Evolutionary conservation across 164 flowering plant genomes (phyloP).

Genomic region (Vitis amurensis): DNA sequence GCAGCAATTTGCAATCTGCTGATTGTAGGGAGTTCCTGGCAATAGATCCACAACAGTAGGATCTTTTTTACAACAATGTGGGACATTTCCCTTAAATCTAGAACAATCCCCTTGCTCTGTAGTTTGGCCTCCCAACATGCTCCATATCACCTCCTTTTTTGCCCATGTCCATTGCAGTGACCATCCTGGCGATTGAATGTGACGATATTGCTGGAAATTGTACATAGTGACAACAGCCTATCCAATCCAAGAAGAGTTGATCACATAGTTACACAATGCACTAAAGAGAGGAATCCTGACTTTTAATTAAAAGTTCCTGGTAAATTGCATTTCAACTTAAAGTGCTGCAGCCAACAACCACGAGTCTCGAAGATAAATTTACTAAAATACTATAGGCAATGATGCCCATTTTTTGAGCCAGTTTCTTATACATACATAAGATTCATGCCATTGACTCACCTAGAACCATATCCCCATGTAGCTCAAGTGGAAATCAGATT

Average conservation of each 20-base stretch:
- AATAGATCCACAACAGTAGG: slow-evolving; percentile 46
- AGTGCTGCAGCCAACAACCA: too few relatives aligned
- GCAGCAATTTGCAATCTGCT: slow-evolving; percentile 49
- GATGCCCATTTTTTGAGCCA: too few relatives aligned
- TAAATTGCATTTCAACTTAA: too few relatives aligned
- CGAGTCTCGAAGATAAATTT: too few relatives aligned
- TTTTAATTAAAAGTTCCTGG: too few relatives aligned
- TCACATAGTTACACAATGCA: not conserved
- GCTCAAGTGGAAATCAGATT: too few relatives aligned
- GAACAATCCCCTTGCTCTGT: slow-evolving; percentile 65
- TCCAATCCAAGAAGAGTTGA: not conserved
- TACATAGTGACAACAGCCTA: slow-evolving; percentile 44
- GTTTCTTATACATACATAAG: too few relatives aligned
- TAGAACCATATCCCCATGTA: too few relatives aligned
- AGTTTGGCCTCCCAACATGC: slow-evolving; percentile 44
- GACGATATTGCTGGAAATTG: slow-evolving; percentile 53
- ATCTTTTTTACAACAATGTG: slow-evolving; percentile 42
- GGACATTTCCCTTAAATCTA: slow-evolving; percentile 35
- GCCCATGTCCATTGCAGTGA: slow-evolving; percentile 47
- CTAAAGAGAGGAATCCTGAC: not conserved
- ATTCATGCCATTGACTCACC: too few relatives aligned
- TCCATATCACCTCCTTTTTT: slow-evolving; percentile 48
- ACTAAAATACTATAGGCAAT: too few relatives aligned
- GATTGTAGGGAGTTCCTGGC: slow-evolving; percentile 53
- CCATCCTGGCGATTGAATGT: slow-evolving; percentile 48